Base-by-base conservation (phyloP, 129 eudicot genomes). In the Chrysanthemum seticuspe region DNA sequence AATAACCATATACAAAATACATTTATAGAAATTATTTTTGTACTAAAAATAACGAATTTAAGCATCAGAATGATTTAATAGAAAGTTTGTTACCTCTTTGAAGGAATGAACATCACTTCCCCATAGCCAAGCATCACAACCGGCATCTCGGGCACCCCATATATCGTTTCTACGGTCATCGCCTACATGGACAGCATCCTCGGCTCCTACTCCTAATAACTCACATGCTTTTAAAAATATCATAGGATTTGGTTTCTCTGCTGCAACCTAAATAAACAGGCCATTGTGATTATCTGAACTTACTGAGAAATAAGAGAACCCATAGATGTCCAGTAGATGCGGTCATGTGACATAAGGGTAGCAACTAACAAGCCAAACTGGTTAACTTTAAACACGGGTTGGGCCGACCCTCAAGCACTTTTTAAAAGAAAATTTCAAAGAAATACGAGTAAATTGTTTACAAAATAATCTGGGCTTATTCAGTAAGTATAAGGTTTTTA, bases 121-220 rank as follows among this genome's bases (percentile, higher is more conserved):
- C 97, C 99, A 95, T 61, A 95, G 91, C 99, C 99, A 95, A 47
- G 97, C 97, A 79, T 95, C 97, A 76, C 97, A 91, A 52, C 99
- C 97, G 16, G 99, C 99, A 79, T 91, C 99, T 78, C 99, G 79
- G 34, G 99, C 99, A 71, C 99, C 99, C 99, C 99, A 95, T 18
- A 95, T 76, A 67, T 95, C 99, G 31, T 95, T 95, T 65, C 97
- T 81, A 29, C 97, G 94, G 71, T 95, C 99, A 85, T 95, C 99
- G 45, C 99, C 99, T 25, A 95, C 97, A 68, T 95, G 99, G 78
- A 95, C 99, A 4, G 89, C 99, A 85, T 91, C 99, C 83, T 91
- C 94, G 0, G 99, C 91, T 65, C 88, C 73, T 71, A 95, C 97
- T 62, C 91, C 97, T 83, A 95, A 71, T 65, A 86, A 81, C 72